Base-by-base conservation (phyloP, 1,139 yeast species). In the Kurtzmaniella quercitrusa region DNA sequence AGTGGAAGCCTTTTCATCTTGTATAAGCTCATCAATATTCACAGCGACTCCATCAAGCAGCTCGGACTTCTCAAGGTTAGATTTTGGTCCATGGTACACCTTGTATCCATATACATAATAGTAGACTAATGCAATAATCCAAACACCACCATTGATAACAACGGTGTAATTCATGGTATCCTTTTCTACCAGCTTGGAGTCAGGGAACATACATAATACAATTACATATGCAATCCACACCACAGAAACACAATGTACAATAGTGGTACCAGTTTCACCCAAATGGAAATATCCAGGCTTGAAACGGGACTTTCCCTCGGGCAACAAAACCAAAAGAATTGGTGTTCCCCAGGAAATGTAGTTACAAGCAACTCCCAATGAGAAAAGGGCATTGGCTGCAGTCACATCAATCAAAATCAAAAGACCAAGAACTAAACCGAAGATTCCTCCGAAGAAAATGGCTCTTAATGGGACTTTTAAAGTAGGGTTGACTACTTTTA, bases 251-350 rank as follows among this genome's bases (percentile, higher is more conserved):
- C 45, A n/a, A 46, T 66, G 63, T 14, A 68, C 52, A 8, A 53
- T 41, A 9, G 69, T 70, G 2, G 84, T 77, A 43, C 70, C 54
- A n/a, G 60, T 47, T 8, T 64, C 60, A 25, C 90, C 90, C 50
- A 82, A 63, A 57, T 78, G 77, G 56, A 83, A 83, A 6, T 79
- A 75, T 8, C 91, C 91, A 0, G 87, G 88, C 17, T 62, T 68
- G 57, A 82, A 82, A 40, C 69, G 63, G 18, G 51, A 48, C 40
- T 59, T 59, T 11, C 79, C 79, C 19, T 63, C 57, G 1, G 79
- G 77, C 33, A 73, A 58, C 39, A 69, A 58, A 1, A 63, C 66
- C 47, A 74, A 58, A 5, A 74, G 54, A 5, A 70, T 63, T 6
- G 79, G 79, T 17, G 59, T 60, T 29, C 69, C 63, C 75, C 66